These are phyloP conservation scores for Macadamia tetraphylla DNA, from an alignment of 164 flowering plant genomes.

Conservation along the genomic window DNA sequence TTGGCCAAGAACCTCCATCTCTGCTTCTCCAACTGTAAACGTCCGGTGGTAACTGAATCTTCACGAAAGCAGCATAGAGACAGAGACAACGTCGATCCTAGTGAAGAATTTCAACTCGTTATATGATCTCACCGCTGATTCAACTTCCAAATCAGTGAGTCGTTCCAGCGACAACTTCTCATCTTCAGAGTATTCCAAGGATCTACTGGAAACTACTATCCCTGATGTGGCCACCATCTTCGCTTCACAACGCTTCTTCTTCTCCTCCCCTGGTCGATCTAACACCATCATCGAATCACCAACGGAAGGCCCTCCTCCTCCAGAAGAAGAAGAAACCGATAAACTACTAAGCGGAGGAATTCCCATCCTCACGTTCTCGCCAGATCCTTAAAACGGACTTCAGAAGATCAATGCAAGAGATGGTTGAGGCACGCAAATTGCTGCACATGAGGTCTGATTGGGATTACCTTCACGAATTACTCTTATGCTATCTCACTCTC, in stretches of 20 bases:
- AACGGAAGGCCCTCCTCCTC: neutral
- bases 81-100: slow-evolving; percentile 12
- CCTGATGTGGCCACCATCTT: slow-evolving; percentile 52
- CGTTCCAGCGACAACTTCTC: slow-evolving; percentile 10
- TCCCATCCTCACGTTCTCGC: slow-evolving; percentile 37
- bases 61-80: slow-evolving; percentile 9
- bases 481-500: slow-evolving; percentile 50
- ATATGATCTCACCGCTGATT: slow-evolving; percentile 23
- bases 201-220: slow-evolving; percentile 9
- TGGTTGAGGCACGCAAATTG: slow-evolving; percentile 59
- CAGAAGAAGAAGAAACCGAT: neutral
- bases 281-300: slow-evolving; percentile 58
- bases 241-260: slow-evolving; percentile 78
- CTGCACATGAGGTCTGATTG: slow-evolving; percentile 27
- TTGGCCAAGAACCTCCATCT: slow-evolving; percentile 41
- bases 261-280: slow-evolving; percentile 79
- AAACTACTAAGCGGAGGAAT: slow-evolving; percentile 34
- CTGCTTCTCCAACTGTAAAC: slow-evolving; percentile 45
- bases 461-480: slow-evolving; percentile 63
- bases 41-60: slow-evolving; percentile 24
- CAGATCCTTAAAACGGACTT: slow-evolving; percentile 66
- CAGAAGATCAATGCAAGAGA: slow-evolving; percentile 89
- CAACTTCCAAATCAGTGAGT: slow-evolving; percentile 19
- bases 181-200: slow-evolving; percentile 14
- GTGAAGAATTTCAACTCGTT: slow-evolving; percentile 49